phyloP scores from a whole-genome alignment of 1,284 basidiomycete genomes.

The Pseudozyma pruni region DNA sequence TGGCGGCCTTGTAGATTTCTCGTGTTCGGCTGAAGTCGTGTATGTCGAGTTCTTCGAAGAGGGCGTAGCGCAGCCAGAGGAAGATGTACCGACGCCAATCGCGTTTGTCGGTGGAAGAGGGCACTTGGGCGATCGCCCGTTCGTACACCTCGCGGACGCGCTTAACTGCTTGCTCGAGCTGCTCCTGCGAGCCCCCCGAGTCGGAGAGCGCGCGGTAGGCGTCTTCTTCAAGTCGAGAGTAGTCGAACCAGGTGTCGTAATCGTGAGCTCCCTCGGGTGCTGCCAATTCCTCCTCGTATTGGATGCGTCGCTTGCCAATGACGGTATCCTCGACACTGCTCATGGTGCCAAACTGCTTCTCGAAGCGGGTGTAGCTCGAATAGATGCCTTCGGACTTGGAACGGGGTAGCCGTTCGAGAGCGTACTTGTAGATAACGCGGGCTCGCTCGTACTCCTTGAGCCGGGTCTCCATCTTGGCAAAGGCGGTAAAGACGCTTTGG shows the following conservation, averaged over 20 bases:
- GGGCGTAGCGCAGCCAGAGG: constrained; percentile 92
- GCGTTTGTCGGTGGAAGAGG: constrained; percentile 84
- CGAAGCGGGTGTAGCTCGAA: constrained; percentile 92
- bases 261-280: constrained; percentile 74
- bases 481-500: constrained; percentile 92
- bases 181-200: constrained; percentile 39
- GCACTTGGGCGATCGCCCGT: constrained; percentile 93
- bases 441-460: constrained; percentile 96
- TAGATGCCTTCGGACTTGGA: constrained; percentile 88
- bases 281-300: constrained; percentile 75
- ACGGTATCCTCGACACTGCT: constrained; percentile 91
- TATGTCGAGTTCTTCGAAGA: constrained; percentile 96
- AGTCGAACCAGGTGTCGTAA: constrained; percentile 99
- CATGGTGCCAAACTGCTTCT: constrained; percentile 95
- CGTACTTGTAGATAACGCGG: constrained; percentile 97
- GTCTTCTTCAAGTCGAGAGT: constrained; percentile 90
- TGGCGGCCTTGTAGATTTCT: constrained; percentile 90
- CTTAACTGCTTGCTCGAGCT: constrained; percentile 42
- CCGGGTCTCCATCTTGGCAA: constrained; percentile 97
- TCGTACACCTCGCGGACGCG: constrained; percentile 94
- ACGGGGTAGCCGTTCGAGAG: constrained; percentile 86
- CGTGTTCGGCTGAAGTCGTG: constrained; percentile 86
- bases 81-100: constrained; percentile 88
- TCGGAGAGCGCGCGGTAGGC: constrained; percentile 74
- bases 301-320: constrained; percentile 92